Evolutionary conservation across 2,329 filamentous ascomycete genomes (phyloP).

Genomic region (Arthroderma sp.): DNA sequence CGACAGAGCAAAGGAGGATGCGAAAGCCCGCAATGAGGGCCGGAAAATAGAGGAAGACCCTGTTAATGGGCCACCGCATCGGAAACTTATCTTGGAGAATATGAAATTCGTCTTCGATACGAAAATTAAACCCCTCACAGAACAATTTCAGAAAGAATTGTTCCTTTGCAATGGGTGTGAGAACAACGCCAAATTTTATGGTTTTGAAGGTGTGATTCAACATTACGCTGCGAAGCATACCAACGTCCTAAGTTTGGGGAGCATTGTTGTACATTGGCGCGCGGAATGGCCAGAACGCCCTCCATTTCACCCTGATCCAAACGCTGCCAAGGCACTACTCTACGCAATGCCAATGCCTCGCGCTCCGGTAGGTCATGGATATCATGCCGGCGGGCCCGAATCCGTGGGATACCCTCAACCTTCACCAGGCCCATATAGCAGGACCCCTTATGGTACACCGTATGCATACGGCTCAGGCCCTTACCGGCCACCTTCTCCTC

Average conservation of each 20-base stretch:
- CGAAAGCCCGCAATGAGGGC: conserved; percentile 35
- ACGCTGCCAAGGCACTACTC: conserved; percentile 28
- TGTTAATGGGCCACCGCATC: conserved; percentile 41
- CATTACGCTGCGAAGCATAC: conserved; percentile 78
- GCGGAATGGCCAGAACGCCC: conserved; percentile 64
- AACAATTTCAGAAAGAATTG: conserved; percentile 53
- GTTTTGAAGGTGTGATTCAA: conserved; percentile 66
- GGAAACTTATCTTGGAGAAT: conserved; percentile 61
- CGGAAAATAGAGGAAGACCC: conserved; percentile 36
- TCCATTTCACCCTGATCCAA: conserved; percentile 55
- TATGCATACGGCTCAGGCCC: conserved; percentile 18
- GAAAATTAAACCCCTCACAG: conserved; percentile 58
- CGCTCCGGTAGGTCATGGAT: conserved; percentile 11
- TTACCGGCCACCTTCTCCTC: conserved; percentile 21
- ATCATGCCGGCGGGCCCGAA: conserved; percentile 7
- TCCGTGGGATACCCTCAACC: conserved; percentile 11
- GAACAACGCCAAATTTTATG: conserved; percentile 52
- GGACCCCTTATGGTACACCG: conserved; percentile 20
- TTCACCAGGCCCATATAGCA: conserved; percentile 19
- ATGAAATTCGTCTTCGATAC: conserved; percentile 78
- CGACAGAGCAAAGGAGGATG: conserved; percentile 42
- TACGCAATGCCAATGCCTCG: conserved; percentile 20
- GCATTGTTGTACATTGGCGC: conserved; percentile 63
- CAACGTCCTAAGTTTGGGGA: conserved; percentile 53
- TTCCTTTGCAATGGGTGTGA: conserved; percentile 64